Evolutionary conservation across 192 early-diverging fungal genomes (phyloP).

Genomic region (Phycomyces blakesleeanus): DNA sequence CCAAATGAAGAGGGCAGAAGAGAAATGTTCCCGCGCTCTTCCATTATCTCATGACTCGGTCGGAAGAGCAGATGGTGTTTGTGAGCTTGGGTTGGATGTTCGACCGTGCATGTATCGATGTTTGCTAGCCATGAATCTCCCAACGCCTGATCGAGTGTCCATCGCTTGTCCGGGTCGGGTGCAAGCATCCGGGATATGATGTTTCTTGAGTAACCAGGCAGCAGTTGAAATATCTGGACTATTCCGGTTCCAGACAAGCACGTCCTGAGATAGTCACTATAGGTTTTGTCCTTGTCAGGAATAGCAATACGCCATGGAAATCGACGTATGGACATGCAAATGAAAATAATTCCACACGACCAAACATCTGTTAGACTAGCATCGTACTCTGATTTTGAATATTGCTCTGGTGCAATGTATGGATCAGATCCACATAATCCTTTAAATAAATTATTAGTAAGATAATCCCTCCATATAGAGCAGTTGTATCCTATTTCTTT

Average conservation of each 20-base stretch:
- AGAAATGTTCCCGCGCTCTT: too few species aligned
- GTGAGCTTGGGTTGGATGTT: conserved; percentile 6
- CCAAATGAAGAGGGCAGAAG: too few species aligned
- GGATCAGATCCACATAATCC: conserved; percentile 87
- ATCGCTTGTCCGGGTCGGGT: conserved; percentile 53
- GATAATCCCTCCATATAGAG: too few species aligned
- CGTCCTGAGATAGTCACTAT: conserved; percentile 39
- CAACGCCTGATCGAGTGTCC: conserved; percentile 62
- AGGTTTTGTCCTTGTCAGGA: conserved; percentile 51
- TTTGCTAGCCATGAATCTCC: conserved; percentile 70
- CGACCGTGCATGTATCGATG: conserved; percentile 48
- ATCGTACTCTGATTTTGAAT: conserved; percentile 70
- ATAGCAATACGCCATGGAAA: conserved; percentile 68
- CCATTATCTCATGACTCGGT: conserved; percentile 13
- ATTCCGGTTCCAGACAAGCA: conserved; percentile 42
- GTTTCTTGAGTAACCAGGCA: conserved; percentile 52
- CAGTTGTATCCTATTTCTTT: too few species aligned
- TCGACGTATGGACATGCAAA: conserved; percentile 66
- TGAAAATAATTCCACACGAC: conserved; percentile 87
- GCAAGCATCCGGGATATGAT: conserved; percentile 63
- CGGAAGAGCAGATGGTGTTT: conserved; percentile 27
- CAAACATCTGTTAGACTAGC: conserved; percentile 86
- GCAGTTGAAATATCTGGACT: conserved; percentile 48
- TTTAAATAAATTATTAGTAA: too few species aligned
- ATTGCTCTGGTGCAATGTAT: conserved; percentile 93